These are phyloP conservation scores for Ettlia oleoabundans DNA, from an alignment of 139 green algal genomes.

Conservation along the genomic window DNA sequence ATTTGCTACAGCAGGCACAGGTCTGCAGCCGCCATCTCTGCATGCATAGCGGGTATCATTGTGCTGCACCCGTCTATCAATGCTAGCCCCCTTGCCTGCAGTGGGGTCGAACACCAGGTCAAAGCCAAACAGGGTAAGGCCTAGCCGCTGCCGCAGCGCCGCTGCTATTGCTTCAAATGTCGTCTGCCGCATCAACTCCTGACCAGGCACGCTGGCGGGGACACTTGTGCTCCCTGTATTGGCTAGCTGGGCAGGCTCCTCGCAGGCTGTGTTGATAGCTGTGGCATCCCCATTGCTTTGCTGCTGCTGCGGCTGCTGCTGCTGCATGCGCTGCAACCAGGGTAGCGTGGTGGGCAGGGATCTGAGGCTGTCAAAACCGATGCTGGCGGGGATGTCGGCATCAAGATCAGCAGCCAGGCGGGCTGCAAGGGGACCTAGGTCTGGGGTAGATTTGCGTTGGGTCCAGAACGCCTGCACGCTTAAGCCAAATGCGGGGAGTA, in stretches of 20 bases:
- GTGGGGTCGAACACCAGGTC: slow-evolving; percentile 59
- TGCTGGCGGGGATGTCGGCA: slow-evolving; percentile 26
- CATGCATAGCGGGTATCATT: too few species aligned
- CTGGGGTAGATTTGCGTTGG: slow-evolving; percentile 63
- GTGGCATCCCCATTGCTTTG: too few species aligned
- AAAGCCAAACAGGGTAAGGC: slow-evolving; percentile 78
- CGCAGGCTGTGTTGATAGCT: too few species aligned
- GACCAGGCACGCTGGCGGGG: neutral
- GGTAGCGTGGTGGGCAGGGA: slow-evolving; percentile 63
- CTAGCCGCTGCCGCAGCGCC: slow-evolving; percentile 51
- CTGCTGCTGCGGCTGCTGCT: neutral
- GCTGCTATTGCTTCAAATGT: slow-evolving; percentile 51
- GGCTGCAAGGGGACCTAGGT: slow-evolving; percentile 36
- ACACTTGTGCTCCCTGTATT: neutral
- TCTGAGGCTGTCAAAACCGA: slow-evolving; percentile 74
- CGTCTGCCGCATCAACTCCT: slow-evolving; percentile 22
- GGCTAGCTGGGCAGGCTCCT: neutral
- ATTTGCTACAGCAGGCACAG: too few species aligned
- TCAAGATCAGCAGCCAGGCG: slow-evolving; percentile 5
- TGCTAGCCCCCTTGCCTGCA: slow-evolving; percentile 41
- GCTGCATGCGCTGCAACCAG: slow-evolving; percentile 1
- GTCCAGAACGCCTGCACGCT: too few species aligned
- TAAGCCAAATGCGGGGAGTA: too few species aligned
- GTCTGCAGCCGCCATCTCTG: too few species aligned
- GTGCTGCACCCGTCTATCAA: slow-evolving; percentile 49